Evolutionary conservation across 352 stramenopile genomes (phyloP).

Genomic region (Phytopythium aichiense): DNA sequence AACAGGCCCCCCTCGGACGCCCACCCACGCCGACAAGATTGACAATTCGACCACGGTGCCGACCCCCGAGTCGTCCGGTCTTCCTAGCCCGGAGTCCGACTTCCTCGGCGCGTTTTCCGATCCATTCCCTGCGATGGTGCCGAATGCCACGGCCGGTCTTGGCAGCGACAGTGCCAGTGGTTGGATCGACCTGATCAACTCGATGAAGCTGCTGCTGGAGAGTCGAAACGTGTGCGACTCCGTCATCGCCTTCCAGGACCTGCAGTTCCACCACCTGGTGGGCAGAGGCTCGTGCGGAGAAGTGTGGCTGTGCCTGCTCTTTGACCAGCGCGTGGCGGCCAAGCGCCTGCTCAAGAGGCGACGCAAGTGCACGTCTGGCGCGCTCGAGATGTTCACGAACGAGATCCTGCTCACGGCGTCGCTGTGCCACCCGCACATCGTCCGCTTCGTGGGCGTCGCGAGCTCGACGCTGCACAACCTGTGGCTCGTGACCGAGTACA

Average conservation of each 20-base stretch:
- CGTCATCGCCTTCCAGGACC: slow-evolving; percentile 27
- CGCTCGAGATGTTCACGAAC: slow-evolving; percentile 27
- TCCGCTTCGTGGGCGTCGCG: slow-evolving; percentile 34
- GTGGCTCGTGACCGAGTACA: slow-evolving; percentile 44
- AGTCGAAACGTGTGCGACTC: slow-evolving; percentile 17
- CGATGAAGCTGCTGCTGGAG: slow-evolving; percentile 19
- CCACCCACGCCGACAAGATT: background rate
- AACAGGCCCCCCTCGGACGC: background rate
- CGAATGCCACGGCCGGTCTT: background rate
- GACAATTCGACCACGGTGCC: background rate
- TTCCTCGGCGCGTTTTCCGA: slow-evolving; percentile 10
- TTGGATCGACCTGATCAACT: slow-evolving; percentile 1
- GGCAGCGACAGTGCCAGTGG: slow-evolving; percentile 17
- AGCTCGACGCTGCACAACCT: slow-evolving; percentile 38
- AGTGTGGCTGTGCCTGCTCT: slow-evolving; percentile 30
- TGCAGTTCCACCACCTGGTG: slow-evolving; percentile 32
- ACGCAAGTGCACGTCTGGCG: slow-evolving; percentile 11
- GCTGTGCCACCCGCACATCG: slow-evolving; percentile 34
- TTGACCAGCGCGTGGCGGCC: slow-evolving; percentile 27
- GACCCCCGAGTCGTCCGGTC: background rate
- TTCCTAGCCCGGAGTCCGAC: slow-evolving; percentile 11
- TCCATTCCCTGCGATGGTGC: slow-evolving; percentile 10
- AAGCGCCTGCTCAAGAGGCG: slow-evolving; percentile 29
- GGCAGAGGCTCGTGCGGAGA: slow-evolving; percentile 21
- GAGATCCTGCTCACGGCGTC: slow-evolving; percentile 27